Base-by-base conservation (phyloP, 2,329 filamentous ascomycete genomes). In the Hymenoscyphus fraxineus region DNA sequence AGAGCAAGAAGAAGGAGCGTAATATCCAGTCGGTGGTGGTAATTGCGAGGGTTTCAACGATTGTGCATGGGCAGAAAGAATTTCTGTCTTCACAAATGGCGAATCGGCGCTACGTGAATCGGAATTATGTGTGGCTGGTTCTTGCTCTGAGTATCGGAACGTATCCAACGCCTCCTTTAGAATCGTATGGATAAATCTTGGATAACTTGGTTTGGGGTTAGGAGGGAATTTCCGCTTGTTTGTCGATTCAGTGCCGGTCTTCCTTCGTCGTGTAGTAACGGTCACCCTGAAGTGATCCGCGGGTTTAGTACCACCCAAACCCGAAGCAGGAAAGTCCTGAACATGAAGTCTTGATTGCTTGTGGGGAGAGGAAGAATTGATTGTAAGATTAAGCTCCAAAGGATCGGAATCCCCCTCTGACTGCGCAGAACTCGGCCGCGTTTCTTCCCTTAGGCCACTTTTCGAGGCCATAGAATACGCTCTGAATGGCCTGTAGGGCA, bases 261-360 rank as follows among this genome's bases (percentile, higher is more conserved):
- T 66, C 6, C 67, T 70, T 9, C 66, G 16, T 38, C 64, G 66
- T 35, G 40, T 38, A 10, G 47, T 41, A 16, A 88, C 85, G 2
- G 82, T 77, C 0, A 88, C 77, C 51, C 82, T 78, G 65, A 89
- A 88, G 67, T 88, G 86, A 67, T 89, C 87, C n/a, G 88, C 85
- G 0, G 86, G 86, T 32, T 81, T 76, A 0, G 87, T 81, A 15
- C 85, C 85, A 6, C 83, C 85, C 0, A 89, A 73, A 0, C 87
- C 87, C 57, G 81, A 86, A 0, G 84, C 82, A 65, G 86, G 83
- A 2, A 89, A 73, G 77, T 70, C 2, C 75, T 70, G 70, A 4
- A 69, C 67, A 31, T 66, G 64, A 12, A 32, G 58, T 15, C 58
- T 60, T 19, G 67, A 63, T 27, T 60, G 56, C 13, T 64, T 60